Evolutionary conservation across 495 filamentous ascomycete genomes (phyloP).

Genomic region (Thermochaetoides thermophila): DNA sequence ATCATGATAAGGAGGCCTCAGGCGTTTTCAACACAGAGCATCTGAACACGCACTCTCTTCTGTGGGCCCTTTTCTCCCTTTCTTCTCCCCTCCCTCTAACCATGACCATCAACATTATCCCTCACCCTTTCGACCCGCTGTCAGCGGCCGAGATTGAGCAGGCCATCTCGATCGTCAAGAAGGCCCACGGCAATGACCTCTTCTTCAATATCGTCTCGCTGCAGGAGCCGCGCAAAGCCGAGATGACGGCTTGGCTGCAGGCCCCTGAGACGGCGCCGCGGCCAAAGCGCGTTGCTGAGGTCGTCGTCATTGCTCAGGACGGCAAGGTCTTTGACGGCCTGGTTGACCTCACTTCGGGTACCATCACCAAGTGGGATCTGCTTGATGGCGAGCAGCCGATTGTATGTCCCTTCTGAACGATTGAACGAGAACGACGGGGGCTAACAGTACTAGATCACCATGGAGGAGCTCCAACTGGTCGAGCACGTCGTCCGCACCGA

Average conservation of each 20-base stretch:
- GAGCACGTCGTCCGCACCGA: constrained; percentile 68
- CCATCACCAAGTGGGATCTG: constrained; percentile 61
- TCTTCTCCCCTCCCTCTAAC: constrained; percentile 1
- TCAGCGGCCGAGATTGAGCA: constrained; percentile 61
- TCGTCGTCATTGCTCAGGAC: constrained; percentile 71
- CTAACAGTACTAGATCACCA: constrained; percentile 52
- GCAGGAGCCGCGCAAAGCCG: constrained; percentile 72
- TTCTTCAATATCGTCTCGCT: constrained; percentile 85
- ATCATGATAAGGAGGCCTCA: too few relatives aligned
- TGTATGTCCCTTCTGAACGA: constrained; percentile 29
- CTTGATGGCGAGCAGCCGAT: constrained; percentile 75
- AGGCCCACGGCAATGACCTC: constrained; percentile 53
- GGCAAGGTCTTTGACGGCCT: constrained; percentile 76
- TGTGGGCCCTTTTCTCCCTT: too few relatives aligned
- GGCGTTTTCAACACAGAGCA: not conserved
- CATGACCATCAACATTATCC: constrained; percentile 13
- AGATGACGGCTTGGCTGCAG: constrained; percentile 73
- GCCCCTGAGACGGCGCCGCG: constrained; percentile 44
- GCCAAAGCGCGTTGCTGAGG: constrained; percentile 63
- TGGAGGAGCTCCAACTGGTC: constrained; percentile 87
- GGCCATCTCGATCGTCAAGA: constrained; percentile 52
- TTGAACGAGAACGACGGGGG: not conserved
- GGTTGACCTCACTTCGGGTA: constrained; percentile 58
- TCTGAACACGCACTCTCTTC: too few relatives aligned
- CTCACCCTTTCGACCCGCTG: constrained; percentile 78